phyloP scores from a whole-genome alignment of 768 basidiomycete species.

The Pulveroboletus frians region DNA sequence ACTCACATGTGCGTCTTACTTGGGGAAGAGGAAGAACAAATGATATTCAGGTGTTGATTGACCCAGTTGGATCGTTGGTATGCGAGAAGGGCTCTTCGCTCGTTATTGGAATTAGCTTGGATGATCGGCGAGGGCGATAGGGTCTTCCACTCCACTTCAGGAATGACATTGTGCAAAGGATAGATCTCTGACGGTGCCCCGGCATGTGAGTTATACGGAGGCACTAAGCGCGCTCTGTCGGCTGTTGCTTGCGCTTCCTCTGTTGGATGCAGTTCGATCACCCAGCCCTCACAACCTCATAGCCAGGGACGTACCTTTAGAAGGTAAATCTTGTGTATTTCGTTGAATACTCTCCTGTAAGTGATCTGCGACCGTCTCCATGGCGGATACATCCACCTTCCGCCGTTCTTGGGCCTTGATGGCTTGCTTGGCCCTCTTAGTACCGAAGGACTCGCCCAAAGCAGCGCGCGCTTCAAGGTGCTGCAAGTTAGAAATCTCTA shows the following conservation, averaged over 20 bases:
- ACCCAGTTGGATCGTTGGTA: conserved; percentile 65
- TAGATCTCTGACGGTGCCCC: conserved; percentile 69
- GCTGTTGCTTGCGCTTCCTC: conserved; percentile 64
- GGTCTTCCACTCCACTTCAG: conserved; percentile 74
- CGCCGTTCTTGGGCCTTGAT: conserved; percentile 86
- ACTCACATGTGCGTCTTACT: conserved; percentile 63
- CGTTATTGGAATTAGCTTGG: conserved; percentile 41
- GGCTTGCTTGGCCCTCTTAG: conserved; percentile 85
- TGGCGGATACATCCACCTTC: conserved; percentile 81
- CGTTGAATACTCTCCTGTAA: conserved; percentile 80
- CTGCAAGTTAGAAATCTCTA: conserved; percentile 44
- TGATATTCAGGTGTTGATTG: conserved; percentile 51
- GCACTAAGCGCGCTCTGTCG: conserved; percentile 68
- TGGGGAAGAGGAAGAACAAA: conserved; percentile 38
- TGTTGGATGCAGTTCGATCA: conserved; percentile 23
- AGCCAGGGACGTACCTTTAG: conserved; percentile 48
- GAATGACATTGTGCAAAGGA: conserved; percentile 68
- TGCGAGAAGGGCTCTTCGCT: conserved; percentile 55
- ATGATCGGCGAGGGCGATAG: conserved; percentile 56
- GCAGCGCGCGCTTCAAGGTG: conserved; percentile 62
- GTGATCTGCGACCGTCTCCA: conserved; percentile 77
- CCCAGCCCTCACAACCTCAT: not conserved
- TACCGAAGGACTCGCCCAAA: conserved; percentile 92
- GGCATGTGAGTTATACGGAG: conserved; percentile 65
- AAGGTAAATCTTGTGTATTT: conserved; percentile 63